These are phyloP conservation scores for Cryphonectria naterciae DNA, from an alignment of 2,329 filamentous ascomycete species.

Conservation along the genomic window DNA sequence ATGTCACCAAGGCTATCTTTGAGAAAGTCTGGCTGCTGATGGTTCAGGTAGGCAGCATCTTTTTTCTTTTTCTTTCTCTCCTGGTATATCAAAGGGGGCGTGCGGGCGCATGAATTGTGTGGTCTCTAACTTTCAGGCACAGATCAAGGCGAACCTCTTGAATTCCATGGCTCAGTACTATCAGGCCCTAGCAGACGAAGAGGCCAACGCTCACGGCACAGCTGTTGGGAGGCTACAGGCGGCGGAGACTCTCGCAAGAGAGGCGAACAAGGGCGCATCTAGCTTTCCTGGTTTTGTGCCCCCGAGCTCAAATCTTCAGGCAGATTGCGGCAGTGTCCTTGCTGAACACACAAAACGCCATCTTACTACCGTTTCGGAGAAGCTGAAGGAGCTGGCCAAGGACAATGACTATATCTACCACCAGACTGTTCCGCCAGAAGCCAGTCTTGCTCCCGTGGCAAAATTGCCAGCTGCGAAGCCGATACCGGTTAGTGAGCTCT, in stretches of 20 bases:
- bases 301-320: conserved; percentile 78
- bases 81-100: too few species aligned
- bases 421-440: conserved; percentile 84
- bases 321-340: conserved; percentile 75
- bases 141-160: conserved; percentile 82
- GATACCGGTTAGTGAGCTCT: conserved; percentile 94
- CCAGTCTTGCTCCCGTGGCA: conserved; percentile 77
- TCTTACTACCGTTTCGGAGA: conserved; percentile 77
- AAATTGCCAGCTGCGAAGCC: conserved; percentile 96
- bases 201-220: conserved; percentile 82
- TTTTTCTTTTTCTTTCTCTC: not conserved
- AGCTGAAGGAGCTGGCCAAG: conserved; percentile 74
- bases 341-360: conserved; percentile 86
- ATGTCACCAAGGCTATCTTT: conserved; percentile 87
- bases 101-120: not conserved
- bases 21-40: conserved; percentile 92
- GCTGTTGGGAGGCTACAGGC: conserved; percentile 82
- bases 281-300: conserved; percentile 81
- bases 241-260: conserved; percentile 77
- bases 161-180: conserved; percentile 89
- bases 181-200: conserved; percentile 88
- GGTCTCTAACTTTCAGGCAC: conserved; percentile 31
- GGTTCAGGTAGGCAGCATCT: conserved; percentile 63
- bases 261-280: conserved; percentile 76
- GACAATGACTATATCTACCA: conserved; percentile 99